phyloP scores from a whole-genome alignment of 805 yeast genomes.

The Torulaspora delbrueckii region DNA sequence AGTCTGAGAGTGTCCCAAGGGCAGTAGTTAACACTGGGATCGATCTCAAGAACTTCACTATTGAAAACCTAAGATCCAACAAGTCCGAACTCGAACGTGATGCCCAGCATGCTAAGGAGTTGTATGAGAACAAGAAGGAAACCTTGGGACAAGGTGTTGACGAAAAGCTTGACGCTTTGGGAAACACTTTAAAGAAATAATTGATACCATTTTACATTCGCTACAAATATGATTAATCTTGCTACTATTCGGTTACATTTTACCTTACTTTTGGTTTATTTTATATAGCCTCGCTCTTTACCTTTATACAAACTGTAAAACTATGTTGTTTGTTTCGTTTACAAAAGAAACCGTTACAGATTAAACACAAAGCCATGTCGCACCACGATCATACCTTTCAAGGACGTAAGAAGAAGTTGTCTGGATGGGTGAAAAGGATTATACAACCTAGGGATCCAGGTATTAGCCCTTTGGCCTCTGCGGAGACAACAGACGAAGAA shows the following conservation, averaged over 20 bases:
- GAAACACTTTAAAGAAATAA: slow-evolving; percentile 2
- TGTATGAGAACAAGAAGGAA: slow-evolving; percentile 4
- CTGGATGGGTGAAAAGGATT: slow-evolving; percentile 33
- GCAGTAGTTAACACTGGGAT: slow-evolving; percentile 33
- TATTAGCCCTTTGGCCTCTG: neutral
- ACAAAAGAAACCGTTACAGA: neutral
- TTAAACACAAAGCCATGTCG: neutral
- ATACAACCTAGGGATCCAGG: slow-evolving; percentile 27
- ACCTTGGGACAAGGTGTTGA: slow-evolving; percentile 4
- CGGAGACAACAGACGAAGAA: slow-evolving; percentile 1
- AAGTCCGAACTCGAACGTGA: slow-evolving; percentile 10
- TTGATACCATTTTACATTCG: slow-evolving; percentile 5
- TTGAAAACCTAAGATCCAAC: slow-evolving; percentile 26
- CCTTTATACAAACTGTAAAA: neutral
- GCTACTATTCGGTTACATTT: neutral
- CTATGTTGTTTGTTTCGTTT: neutral
- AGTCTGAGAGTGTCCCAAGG: slow-evolving; percentile 31
- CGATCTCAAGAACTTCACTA: slow-evolving; percentile 29
- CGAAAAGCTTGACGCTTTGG: slow-evolving; percentile 7
- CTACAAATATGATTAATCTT: neutral
- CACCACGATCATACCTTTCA: slow-evolving; percentile 20
- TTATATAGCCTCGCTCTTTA: neutral
- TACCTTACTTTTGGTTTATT: neutral
- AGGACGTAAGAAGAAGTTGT: slow-evolving; percentile 29
- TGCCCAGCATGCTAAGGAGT: slow-evolving; percentile 7